Evolutionary conservation across 768 basidiomycete species (phyloP).

Genomic region (Hydnomerulius pinastri): DNA sequence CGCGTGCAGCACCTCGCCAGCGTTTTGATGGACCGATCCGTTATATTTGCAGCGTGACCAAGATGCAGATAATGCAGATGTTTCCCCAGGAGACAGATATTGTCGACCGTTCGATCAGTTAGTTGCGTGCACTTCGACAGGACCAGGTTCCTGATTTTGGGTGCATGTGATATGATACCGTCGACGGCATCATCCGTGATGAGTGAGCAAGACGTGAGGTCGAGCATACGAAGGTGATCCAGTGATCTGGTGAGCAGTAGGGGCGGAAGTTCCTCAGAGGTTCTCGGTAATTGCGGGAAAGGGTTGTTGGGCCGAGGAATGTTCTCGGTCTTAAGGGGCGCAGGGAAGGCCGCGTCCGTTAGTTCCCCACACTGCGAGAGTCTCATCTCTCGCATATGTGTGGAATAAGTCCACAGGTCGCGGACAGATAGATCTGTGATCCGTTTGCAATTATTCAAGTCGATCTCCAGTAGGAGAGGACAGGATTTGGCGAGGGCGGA

Average conservation of each 20-base stretch:
- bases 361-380: conserved; percentile 77
- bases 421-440: conserved; percentile 80
- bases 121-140: conserved; percentile 81
- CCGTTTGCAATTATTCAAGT: conserved; percentile 80
- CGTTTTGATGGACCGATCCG: conserved; percentile 82
- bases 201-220: conserved; percentile 81
- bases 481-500: conserved; percentile 76
- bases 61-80: conserved; percentile 94
- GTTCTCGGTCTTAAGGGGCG: conserved; percentile 47
- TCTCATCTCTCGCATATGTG: conserved; percentile 88
- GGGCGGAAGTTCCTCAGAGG: conserved; percentile 55
- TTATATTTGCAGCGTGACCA: conserved; percentile 88
- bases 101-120: conserved; percentile 81
- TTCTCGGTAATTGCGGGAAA: conserved; percentile 40
- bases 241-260: conserved; percentile 65
- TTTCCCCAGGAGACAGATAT: conserved; percentile 85
- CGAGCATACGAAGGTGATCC: conserved; percentile 90
- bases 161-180: conserved; percentile 77
- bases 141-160: conserved; percentile 83
- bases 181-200: conserved; percentile 85
- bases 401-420: conserved; percentile 79
- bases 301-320: conserved; percentile 41
- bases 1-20: conserved; percentile 88
- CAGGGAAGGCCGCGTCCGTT: conserved; percentile 86
- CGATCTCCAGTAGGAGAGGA: conserved; percentile 89